A percentile compares a stretch with the other conserved stretches of the same genome.
Evolutionary conservation across 805 yeast genomes (phyloP).

Genomic region (Saccharomycopsis capsularis): DNA sequence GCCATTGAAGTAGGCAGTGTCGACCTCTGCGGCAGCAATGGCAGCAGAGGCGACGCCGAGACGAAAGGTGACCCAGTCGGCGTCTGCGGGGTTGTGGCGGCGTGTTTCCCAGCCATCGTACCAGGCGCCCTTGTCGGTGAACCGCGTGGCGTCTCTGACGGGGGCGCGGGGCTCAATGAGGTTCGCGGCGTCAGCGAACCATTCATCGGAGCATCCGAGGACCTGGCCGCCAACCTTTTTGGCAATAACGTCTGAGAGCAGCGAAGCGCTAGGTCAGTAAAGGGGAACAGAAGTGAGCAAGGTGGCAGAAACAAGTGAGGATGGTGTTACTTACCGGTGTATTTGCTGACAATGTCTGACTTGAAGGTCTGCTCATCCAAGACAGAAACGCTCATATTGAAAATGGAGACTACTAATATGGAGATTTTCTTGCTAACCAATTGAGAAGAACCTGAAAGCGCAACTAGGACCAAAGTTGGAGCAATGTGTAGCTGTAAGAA

Average conservation of each 20-base stretch:
- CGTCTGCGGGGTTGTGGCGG: conserved; percentile 77
- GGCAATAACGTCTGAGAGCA: conserved; percentile 68
- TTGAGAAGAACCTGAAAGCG: too few relatives aligned
- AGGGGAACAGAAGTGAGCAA: too few relatives aligned
- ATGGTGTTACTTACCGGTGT: conserved; percentile 48
- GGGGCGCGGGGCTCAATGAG: conserved; percentile 77
- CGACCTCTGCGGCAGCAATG: conserved; percentile 78
- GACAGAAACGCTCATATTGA: conserved; percentile 8
- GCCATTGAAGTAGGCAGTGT: conserved; percentile 91
- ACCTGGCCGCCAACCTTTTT: conserved; percentile 77
- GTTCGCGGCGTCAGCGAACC: conserved; percentile 92
- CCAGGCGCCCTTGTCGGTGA: conserved; percentile 89
- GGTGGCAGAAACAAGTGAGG: too few relatives aligned
- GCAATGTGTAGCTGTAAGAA: too few relatives aligned
- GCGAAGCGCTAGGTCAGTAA: neutral
- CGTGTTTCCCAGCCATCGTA: conserved; percentile 99
- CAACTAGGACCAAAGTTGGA: too few relatives aligned
- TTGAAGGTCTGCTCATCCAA: conserved; percentile 37
- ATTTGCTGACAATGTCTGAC: conserved; percentile 40
- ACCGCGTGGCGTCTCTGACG: conserved; percentile 71
- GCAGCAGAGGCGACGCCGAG: conserved; percentile 80
- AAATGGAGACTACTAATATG: too few relatives aligned
- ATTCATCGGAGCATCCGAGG: conserved; percentile 71
- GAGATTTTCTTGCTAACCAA: too few relatives aligned
- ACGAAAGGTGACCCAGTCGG: conserved; percentile 81